Evolutionary conservation across 768 basidiomycete species (phyloP), one percentile per base, ranked within the genome.

Genomic region (Lactarius quietus): DNA sequence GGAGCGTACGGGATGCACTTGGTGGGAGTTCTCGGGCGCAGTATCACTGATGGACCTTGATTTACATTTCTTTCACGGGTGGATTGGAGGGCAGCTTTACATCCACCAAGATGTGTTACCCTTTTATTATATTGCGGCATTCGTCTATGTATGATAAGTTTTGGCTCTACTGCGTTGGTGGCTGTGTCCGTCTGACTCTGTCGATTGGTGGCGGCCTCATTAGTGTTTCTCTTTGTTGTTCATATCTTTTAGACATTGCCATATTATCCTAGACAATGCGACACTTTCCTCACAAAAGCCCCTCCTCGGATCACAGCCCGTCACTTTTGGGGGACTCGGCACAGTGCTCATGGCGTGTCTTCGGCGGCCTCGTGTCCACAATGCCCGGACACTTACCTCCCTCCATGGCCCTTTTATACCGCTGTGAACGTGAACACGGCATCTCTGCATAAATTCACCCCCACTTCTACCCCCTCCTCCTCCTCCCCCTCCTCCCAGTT

Each of bases 1-100:
- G 86, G 75, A 94, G 92, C 68, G 90, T 94, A 62, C 81, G 89
- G 61, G 92, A 93, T 70, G 92, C 92, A 9, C 88, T 93, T 65
- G 83, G 82, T n/a, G 81, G 85, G 12, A 83, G 86, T 51, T 86
- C 86, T 29, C 83, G 84, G 60, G 70, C 73, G 59, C 72, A 77
- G 35, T 65, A 63, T 52, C 63, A 70, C 38, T 64, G 66, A 70
- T 26, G 33, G 31, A 20, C 7, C 39, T 36, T 57, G 23, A 57
- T 28, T 48, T 48, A 51, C 18, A 41, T 45, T 29, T n/a, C n/a
- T 3, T 54, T 59, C 29, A 54, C 18, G 53, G 26, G 48, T 14
- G 48, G 48, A 51, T 51, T 54, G 53, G 31, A 54, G 53, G 31
- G n/a, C 43, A 53, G 28, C 8, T 54, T 54, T 54, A 54, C 52